phyloP scores from a whole-genome alignment of 139 green algal species.

The Tetradesmus lagerheimii region DNA sequence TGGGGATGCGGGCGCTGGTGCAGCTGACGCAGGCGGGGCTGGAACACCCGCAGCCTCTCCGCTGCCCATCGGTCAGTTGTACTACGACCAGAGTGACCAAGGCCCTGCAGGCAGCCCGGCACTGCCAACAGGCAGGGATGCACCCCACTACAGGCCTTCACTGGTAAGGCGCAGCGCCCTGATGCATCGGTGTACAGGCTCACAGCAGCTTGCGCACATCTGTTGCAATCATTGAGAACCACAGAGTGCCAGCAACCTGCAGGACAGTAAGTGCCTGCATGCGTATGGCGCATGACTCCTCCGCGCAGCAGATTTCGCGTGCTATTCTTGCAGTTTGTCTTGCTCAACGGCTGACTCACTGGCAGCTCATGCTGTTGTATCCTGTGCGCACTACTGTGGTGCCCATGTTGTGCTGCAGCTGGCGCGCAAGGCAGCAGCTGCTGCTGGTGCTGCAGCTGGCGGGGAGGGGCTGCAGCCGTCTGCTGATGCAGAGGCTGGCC shows the following conservation, averaged over 20 bases:
- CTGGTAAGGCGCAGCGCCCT: slow-evolving; percentile 32
- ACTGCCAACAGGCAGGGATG: slow-evolving; percentile 40
- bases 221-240: not conserved
- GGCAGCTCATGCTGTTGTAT: no score
- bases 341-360: no score
- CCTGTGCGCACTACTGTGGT: no score
- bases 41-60: not conserved
- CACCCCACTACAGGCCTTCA: slow-evolving; percentile 42
- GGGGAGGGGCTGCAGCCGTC: slow-evolving; percentile 22
- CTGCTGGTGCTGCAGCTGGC: slow-evolving; percentile 10
- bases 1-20: slow-evolving; percentile 6
- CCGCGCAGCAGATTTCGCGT: not conserved
- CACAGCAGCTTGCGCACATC: not conserved
- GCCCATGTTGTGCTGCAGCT: not conserved
- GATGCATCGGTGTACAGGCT: not conserved
- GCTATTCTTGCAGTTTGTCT: no score
- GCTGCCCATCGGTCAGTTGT: slow-evolving; percentile 30
- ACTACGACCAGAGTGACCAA: slow-evolving; percentile 20
- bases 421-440: slow-evolving; percentile 36
- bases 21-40: not conserved
- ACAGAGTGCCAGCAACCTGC: not conserved
- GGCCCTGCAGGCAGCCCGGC: slow-evolving; percentile 11
- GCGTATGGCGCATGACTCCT: not conserved
- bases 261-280: not conserved
- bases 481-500: slow-evolving; percentile 35